A percentile compares a stretch with the other conserved stretches of the same genome.
These are phyloP conservation scores for Kwoniella europaea DNA, from an alignment of 768 basidiomycete species.

Conservation along the genomic window DNA sequence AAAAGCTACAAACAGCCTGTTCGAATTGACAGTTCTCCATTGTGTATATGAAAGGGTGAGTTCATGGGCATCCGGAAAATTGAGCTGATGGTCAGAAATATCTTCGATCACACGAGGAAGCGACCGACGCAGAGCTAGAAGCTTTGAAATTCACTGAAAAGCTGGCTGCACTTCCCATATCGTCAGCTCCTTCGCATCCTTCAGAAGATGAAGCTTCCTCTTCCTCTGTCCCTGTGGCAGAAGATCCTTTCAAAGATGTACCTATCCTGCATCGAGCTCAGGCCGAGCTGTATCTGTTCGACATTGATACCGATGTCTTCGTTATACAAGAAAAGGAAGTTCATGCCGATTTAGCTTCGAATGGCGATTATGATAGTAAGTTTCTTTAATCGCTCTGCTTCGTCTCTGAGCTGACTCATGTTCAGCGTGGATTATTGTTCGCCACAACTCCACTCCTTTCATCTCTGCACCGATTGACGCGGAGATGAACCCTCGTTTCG, in stretches of 20 bases:
- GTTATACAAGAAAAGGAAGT: conserved; percentile 59
- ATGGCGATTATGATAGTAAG: conserved; percentile 56
- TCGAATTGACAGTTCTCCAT: conserved; percentile 91
- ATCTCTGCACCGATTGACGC: conserved; percentile 55
- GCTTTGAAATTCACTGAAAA: conserved; percentile 69
- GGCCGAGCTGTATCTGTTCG: conserved; percentile 60
- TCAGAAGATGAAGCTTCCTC: conserved; percentile 24
- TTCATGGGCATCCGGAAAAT: background rate
- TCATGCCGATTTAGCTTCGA: conserved; percentile 54
- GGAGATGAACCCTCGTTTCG: conserved; percentile 53
- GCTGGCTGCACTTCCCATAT: background rate
- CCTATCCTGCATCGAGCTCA: conserved; percentile 44
- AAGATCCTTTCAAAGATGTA: conserved; percentile 56
- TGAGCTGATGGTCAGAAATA: conserved; percentile 67
- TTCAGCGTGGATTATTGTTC: conserved; percentile 56
- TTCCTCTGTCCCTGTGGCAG: conserved; percentile 23
- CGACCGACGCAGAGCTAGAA: conserved; percentile 70
- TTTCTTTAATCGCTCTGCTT: background rate
- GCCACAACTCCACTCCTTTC: conserved; percentile 45
- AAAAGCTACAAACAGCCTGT: conserved; percentile 78
- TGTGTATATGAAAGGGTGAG: conserved; percentile 82
- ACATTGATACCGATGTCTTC: conserved; percentile 60
- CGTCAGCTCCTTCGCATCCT: background rate
- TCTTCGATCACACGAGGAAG: conserved; percentile 71
- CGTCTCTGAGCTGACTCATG: conserved; percentile 12